Conservation (phyloP, 768 basidiomycete genomes). For the Rhizopogon rudus region DNA sequence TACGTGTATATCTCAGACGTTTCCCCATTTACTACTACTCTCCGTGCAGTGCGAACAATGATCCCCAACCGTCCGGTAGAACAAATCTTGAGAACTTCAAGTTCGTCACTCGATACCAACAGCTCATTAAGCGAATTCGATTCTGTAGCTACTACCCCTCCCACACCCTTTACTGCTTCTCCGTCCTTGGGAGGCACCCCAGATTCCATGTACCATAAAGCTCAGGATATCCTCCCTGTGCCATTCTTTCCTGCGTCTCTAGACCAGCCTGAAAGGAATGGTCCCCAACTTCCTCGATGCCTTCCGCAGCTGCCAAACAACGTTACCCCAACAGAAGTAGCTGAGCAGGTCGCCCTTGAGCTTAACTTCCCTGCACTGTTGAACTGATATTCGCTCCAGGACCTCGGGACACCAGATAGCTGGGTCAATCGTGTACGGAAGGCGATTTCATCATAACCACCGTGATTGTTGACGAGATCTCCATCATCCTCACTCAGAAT, state of each 20-base stretch:
- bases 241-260: constrained; percentile 16
- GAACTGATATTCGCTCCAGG: constrained; percentile 12
- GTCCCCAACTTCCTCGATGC: constrained; percentile 11
- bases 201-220: neutral
- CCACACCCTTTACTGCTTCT: constrained; percentile 7
- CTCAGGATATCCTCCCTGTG: constrained; percentile 5
- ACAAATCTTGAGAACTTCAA: neutral
- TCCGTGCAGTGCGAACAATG: neutral
- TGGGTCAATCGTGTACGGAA: constrained; percentile 33
- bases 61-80: neutral
- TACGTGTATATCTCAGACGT: neutral
- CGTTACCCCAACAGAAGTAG: constrained; percentile 13
- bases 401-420: constrained; percentile 34
- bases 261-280: constrained; percentile 15
- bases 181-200: constrained; percentile 3
- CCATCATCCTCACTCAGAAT: constrained; percentile 12
- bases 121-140: constrained; percentile 3
- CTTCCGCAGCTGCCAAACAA: constrained; percentile 21
- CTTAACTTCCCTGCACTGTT: neutral
- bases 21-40: neutral
- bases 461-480: neutral
- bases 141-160: neutral
- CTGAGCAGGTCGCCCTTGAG: constrained; percentile 15
- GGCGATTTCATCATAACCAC: neutral
- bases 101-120: neutral